Evolutionary conservation across 2,329 filamentous ascomycete species (phyloP).

Genomic region (Paraphaeosphaeria minitans): DNA sequence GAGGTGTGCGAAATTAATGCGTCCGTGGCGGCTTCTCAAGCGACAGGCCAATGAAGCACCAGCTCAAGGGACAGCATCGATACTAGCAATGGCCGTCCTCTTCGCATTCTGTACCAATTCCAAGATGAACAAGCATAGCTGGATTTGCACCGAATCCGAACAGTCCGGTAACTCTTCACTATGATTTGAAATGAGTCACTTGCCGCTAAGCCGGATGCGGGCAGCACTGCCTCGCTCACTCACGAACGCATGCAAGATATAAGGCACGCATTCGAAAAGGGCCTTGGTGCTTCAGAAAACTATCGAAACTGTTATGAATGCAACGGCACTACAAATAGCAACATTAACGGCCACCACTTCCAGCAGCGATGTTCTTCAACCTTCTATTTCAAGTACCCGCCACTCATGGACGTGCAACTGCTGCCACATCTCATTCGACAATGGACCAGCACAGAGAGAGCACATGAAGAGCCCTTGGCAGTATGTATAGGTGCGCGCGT

Average conservation of each 20-base stretch:
- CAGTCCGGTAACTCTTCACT: too few species aligned
- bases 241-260: not conserved
- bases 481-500: conserved; percentile 19
- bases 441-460: conserved; percentile 25
- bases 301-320: not conserved
- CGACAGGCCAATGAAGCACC: too few species aligned
- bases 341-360: not conserved
- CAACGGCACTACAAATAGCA: not conserved
- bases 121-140: too few species aligned
- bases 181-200: conserved; percentile 1
- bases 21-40: too few species aligned
- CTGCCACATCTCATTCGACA: conserved; percentile 16
- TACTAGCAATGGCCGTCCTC: too few species aligned
- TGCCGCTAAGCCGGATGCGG: not conserved
- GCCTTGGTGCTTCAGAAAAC: not conserved
- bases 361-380: not conserved
- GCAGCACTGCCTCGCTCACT: not conserved
- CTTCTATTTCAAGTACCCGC: not conserved
- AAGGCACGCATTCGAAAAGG: not conserved
- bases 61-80: too few species aligned
- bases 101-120: too few species aligned
- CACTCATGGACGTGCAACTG: not conserved
- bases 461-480: conserved; percentile 39
- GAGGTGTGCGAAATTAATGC: too few species aligned
- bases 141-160: too few species aligned